phyloP scores from a whole-genome alignment of 257 asterid genomes.

The Nicotiana tabacum region DNA sequence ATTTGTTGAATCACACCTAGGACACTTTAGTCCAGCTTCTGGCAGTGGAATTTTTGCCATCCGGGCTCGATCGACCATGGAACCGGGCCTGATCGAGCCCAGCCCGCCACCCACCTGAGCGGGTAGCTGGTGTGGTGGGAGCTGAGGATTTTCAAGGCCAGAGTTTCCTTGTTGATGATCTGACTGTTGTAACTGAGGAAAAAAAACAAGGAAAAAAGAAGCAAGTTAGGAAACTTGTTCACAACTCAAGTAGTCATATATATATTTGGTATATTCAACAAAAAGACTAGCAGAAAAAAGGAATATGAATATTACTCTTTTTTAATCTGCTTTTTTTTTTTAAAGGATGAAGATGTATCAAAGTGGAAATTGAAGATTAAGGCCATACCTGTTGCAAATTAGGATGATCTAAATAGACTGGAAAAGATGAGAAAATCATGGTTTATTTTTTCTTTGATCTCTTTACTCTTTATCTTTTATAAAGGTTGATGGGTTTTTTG shows the following conservation, averaged over 20 bases:
- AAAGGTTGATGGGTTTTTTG: slow-evolving; percentile 35
- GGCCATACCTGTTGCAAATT: slow-evolving; percentile 45
- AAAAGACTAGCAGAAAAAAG: slow-evolving; percentile 21
- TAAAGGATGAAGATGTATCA: slow-evolving; percentile 14
- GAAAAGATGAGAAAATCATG: slow-evolving; percentile 48
- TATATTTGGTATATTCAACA: slow-evolving; percentile 35
- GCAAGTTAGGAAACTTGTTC: slow-evolving; percentile 1
- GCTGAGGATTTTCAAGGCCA: slow-evolving; percentile 18
- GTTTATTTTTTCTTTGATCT: slow-evolving; percentile 15
- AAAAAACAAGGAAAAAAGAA: too few relatives aligned
- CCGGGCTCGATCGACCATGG: slow-evolving; percentile 39
- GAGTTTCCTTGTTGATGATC: slow-evolving; percentile 27
- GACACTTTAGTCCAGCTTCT: slow-evolving; percentile 38
- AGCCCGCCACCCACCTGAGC: slow-evolving; percentile 16
- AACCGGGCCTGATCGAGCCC: slow-evolving; percentile 34
- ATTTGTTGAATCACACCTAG: slow-evolving; percentile 36
- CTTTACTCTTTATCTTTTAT: slow-evolving; percentile 27
- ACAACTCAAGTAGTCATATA: background rate
- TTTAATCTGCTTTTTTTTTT: slow-evolving; percentile 15
- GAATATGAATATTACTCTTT: slow-evolving; percentile 29
- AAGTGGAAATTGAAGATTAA: background rate
- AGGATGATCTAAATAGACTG: slow-evolving; percentile 48
- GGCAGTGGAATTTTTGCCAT: slow-evolving; percentile 27
- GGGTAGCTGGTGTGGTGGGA: slow-evolving; percentile 12
- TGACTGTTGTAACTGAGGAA: slow-evolving; percentile 27